A percentile compares a stretch with the other conserved stretches of the same genome.
Evolutionary conservation across 23 red algal genomes (phyloP).

Genomic region (Gracilariopsis chorda): DNA sequence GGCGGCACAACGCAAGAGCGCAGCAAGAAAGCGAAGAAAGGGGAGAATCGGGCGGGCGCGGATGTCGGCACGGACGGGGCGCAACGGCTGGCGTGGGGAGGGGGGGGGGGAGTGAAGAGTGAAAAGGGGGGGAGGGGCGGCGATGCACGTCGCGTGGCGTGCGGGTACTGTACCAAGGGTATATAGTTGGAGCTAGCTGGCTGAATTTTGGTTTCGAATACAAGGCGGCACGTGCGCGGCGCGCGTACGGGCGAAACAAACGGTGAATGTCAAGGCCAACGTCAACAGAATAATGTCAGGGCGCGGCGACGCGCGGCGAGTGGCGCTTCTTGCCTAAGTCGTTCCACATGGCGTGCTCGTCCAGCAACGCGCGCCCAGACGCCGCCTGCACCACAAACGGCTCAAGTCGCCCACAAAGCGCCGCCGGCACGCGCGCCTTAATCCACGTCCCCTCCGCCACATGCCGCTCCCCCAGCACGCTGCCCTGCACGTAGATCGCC

Average conservation of each 20-base stretch:
- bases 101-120: not conserved
- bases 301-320: not conserved
- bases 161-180: no score
- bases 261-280: no score
- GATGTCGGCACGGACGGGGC: not conserved
- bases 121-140: not conserved
- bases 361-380: not conserved
- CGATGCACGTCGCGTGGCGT: not conserved
- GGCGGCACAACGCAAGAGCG: not conserved
- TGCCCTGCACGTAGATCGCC: constrained; percentile 67
- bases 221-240: not conserved
- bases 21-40: not conserved
- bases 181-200: no score
- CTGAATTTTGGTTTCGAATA: constrained; percentile 1
- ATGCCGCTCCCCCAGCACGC: constrained; percentile 59
- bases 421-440: constrained; percentile 57
- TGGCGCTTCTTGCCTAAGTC: constrained; percentile 65
- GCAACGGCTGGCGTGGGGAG: not conserved
- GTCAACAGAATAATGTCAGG: no score
- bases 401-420: constrained; percentile 39
- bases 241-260: not conserved
- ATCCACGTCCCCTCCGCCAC: constrained; percentile 70
- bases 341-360: constrained; percentile 46
- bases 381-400: not conserved
- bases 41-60: not conserved